These are phyloP conservation scores for Alternaria incomplexa DNA, from an alignment of 2,329 filamentous ascomycete species.

Conservation along the genomic window DNA sequence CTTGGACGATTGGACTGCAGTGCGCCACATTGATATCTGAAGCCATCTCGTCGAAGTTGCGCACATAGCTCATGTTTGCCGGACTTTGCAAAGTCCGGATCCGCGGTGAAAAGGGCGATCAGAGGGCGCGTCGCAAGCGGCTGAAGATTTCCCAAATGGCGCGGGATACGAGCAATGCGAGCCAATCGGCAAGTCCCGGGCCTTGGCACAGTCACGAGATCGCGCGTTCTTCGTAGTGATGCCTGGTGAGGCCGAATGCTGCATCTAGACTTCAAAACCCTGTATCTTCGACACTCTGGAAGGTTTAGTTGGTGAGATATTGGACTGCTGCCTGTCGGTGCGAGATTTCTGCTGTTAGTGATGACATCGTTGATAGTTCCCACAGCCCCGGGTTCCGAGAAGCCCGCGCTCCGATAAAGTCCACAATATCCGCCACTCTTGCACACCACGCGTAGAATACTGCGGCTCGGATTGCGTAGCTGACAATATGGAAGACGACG, in stretches of 20 bases:
- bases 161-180: conserved; percentile 5
- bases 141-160: not conserved
- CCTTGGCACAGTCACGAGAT: conserved; percentile 16
- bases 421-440: conserved; percentile 10
- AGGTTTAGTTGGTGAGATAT: not conserved
- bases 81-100: not conserved
- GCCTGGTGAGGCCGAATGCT: not conserved
- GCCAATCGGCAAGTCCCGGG: not conserved
- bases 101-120: not conserved
- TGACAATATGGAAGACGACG: conserved; percentile 36
- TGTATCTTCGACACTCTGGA: not conserved
- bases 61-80: not conserved
- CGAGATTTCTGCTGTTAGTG: not conserved
- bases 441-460: conserved; percentile 21
- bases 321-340: not conserved
- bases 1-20: not conserved
- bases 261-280: not conserved
- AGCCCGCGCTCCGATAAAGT: conserved; percentile 15
- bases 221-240: not conserved
- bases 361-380: conserved; percentile 21
- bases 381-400: conserved; percentile 21
- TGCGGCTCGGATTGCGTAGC: conserved; percentile 16
- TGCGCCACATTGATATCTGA: not conserved
- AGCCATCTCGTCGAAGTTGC: not conserved
- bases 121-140: not conserved